Evolutionary conservation across 345 rosid genomes (phyloP), one percentile per base, ranked within the genome.

Genomic region (Raphanus sativus): DNA sequence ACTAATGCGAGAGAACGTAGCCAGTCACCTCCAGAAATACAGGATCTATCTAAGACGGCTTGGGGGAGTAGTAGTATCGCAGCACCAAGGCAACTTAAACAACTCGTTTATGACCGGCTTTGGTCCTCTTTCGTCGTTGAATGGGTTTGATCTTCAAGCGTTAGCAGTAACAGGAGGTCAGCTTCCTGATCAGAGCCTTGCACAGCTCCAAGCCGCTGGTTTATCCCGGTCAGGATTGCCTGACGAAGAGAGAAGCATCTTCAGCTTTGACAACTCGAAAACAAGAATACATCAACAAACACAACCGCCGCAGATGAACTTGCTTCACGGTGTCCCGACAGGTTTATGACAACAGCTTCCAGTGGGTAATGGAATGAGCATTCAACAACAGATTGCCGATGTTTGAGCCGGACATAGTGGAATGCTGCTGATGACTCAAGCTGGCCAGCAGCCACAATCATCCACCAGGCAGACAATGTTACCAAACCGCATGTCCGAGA

Each of bases 31-130:
- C n/a, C n/a, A n/a, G n/a, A n/a, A 94, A 84, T 94, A 94, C 65
- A 89, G 97, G 13, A 80, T 92, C 78, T 94, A 94, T 83, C 95
- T 94, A 66, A 88, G 97, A 87, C 86, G 98, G 86, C 84, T 94
- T 70, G 93, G 98, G 10, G 97, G 97, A 11, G 95, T 89, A 50
- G 45, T 38, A 38, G 2, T 3, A 28, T 78, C 98, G 0, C 97
- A 85, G 62, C 97, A 90, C 79, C 91, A 77, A 75, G 76, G 81
- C 60, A 87, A 79, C 73, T 75, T 84, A 68, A 75, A 74, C 81
- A 86, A 81, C 52, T 45, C 52, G 52, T 45, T 45, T 45, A 45
- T 45, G 52, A 12, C 52, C 6, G 52, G 52, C 13, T 45, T 3
- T 45, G 52, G 52, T 45, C 52, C 52, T 45, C 52, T 45, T 13